Percentiles rank a stretch among this genome's conserved stretches.
These are phyloP conservation scores for Sungouiella thailandica DNA, from an alignment of 805 yeast species.

Conservation along the genomic window DNA sequence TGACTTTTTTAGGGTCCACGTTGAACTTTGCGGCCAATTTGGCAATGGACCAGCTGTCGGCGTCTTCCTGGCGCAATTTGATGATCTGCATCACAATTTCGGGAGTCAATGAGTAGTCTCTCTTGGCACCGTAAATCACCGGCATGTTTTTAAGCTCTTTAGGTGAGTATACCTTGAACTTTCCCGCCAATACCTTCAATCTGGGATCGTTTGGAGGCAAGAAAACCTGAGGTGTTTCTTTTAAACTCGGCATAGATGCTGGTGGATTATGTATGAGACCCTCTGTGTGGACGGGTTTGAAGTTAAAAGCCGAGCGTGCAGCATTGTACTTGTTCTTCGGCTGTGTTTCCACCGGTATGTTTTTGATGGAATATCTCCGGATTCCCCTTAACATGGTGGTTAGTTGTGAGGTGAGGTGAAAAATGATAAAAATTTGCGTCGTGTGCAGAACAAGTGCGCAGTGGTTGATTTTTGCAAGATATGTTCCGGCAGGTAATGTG, in stretches of 20 bases:
- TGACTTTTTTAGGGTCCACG: slow-evolving; percentile 38
- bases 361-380: slow-evolving; percentile 14
- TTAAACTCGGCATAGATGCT: slow-evolving; percentile 42
- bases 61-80: slow-evolving; percentile 51
- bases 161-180: slow-evolving; percentile 22
- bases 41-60: slow-evolving; percentile 58
- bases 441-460: slow-evolving; percentile 6
- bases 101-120: slow-evolving; percentile 52
- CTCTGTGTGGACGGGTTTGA: slow-evolving; percentile 50
- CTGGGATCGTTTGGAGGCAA: slow-evolving; percentile 61
- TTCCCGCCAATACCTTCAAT: slow-evolving; percentile 29
- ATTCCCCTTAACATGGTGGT: slow-evolving; percentile 8
- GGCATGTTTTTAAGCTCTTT: slow-evolving; percentile 37
- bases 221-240: slow-evolving; percentile 67
- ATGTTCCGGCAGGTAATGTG: neutral
- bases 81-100: slow-evolving; percentile 55
- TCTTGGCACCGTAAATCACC: slow-evolving; percentile 34
- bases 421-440: slow-evolving; percentile 11
- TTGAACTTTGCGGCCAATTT: slow-evolving; percentile 56
- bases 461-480: no score
- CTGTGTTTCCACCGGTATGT: slow-evolving; percentile 30
- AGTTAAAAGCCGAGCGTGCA: slow-evolving; percentile 59
- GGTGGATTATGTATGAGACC: slow-evolving; percentile 67
- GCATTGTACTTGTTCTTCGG: slow-evolving; percentile 58
- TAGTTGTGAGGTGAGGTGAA: neutral